These are phyloP conservation scores for Cylindrotheca closterium DNA, from an alignment of 108 stramenopile species.

Conservation along the genomic window DNA sequence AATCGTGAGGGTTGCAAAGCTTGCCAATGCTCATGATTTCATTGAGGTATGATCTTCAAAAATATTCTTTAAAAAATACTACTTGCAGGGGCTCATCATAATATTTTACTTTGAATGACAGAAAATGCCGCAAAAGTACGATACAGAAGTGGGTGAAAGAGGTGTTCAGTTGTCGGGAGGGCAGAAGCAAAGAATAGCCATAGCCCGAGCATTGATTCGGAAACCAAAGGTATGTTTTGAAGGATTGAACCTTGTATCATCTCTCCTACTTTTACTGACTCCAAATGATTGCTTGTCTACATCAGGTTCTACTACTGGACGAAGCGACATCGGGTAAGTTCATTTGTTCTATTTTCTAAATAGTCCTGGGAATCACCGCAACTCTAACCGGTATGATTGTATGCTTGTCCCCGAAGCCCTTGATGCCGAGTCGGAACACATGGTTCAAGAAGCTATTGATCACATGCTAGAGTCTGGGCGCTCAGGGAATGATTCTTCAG, in stretches of 20 bases:
- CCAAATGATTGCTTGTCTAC: neutral
- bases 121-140: slow-evolving; percentile 51
- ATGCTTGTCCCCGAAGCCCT: too few relatives aligned
- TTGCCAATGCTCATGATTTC: slow-evolving; percentile 84
- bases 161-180: slow-evolving; percentile 71
- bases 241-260: too few relatives aligned
- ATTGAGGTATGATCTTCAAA: slow-evolving; percentile 31
- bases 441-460: slow-evolving; percentile 85
- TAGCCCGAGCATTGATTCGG: slow-evolving; percentile 79
- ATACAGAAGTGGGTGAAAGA: slow-evolving; percentile 79
- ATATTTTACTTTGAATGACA: neutral
- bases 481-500: slow-evolving; percentile 19
- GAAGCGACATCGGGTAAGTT: slow-evolving; percentile 49
- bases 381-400: too few relatives aligned
- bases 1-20: slow-evolving; percentile 68
- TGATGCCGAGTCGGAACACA: slow-evolving; percentile 59
- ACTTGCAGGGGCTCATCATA: neutral
- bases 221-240: slow-evolving; percentile 35
- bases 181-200: slow-evolving; percentile 83
- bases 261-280: too few relatives aligned
- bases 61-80: neutral
- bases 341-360: too few relatives aligned
- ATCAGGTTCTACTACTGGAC: slow-evolving; percentile 32
- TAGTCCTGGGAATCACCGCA: too few relatives aligned
- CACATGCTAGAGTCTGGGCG: slow-evolving; percentile 47